Base-by-base conservation (phyloP, 1,139 yeast species). In the Zygosaccharomyces sapae region DNA sequence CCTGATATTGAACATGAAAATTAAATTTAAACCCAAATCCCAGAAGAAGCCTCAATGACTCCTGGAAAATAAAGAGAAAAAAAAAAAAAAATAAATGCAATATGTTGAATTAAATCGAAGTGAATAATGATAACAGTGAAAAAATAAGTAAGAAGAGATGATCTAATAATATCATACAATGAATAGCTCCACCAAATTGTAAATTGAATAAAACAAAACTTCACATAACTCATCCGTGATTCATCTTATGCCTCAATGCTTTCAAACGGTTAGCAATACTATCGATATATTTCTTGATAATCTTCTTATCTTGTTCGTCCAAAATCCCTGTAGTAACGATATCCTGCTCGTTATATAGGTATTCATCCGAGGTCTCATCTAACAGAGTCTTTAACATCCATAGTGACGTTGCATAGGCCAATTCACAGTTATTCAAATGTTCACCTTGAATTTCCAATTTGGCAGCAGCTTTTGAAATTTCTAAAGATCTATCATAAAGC, bases 301-400 rank as follows among this genome's bases (percentile, higher is more conserved):
- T 83, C 33, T 75, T 77, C 47, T 72, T 72, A 63, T 90, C 96
- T 42, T 84, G 88, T 7, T 70, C 74, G 59, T 86, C 94, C 51
- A 89, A 70, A 46, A 68, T 70, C 10, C 55, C 56, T n/a, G 53
- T 51, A 16, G 47, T 53, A 19, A 51, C 52, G 33, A 51, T 50
- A 41, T 52, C 51, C n/a, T 39, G 41, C 24, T 50, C 51, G 8
- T 41, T 43, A 33, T 44, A 49, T 12, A 41, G 42, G 27, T 49
- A 48, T 40, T 50, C 58, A 43, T 69, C 70, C 12, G 65, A 66
- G 19, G 66, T 67, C 19, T 68, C 66, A 24, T 78, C 82, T 43
- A 89, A 68, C 37, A 90, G 70, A 1, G 96, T 88, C 62, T 88
- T 95, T 58, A 92, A 70, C 96, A 92, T 87, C 97, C 97, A 90